A percentile compares a stretch with the other conserved stretches of the same genome.
Conservation (phyloP, 495 filamentous ascomycete species). For the Penicillium longicatenatum region DNA sequence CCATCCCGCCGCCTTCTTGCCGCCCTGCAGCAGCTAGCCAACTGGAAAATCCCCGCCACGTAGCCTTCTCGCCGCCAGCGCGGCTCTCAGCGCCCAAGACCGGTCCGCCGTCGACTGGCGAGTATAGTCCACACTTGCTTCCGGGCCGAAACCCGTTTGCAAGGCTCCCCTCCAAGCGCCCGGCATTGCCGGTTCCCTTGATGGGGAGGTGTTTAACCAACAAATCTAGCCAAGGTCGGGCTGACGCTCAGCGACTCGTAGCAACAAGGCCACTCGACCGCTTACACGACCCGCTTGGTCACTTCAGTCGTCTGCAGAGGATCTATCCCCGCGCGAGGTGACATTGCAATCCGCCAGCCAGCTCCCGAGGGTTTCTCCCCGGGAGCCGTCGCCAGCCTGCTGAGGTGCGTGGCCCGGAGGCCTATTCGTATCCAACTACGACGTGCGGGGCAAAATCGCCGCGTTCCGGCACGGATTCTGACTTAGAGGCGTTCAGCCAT, state of each 20-base stretch:
- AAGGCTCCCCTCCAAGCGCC: conserved; percentile 9
- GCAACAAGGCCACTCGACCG: conserved; percentile 66
- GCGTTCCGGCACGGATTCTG: conserved; percentile 17
- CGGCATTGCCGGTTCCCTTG: conserved; percentile 11
- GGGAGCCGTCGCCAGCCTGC: conserved; percentile 11
- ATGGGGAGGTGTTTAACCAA: conserved; percentile 21
- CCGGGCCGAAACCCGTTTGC: background rate
- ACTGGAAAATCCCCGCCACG: too few species aligned
- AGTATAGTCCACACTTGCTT: background rate
- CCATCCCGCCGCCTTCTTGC: too few species aligned
- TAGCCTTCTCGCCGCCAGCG: background rate
- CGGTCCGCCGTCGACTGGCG: background rate
- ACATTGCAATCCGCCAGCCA: conserved; percentile 61
- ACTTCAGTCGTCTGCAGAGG: conserved; percentile 65
- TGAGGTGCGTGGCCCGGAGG: conserved; percentile 26
- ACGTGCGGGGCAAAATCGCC: conserved; percentile 61
- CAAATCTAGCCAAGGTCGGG: conserved; percentile 54
- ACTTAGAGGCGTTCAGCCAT: conserved; percentile 15
- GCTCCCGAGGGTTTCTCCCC: conserved; percentile 13
- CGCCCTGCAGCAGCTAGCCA: background rate
- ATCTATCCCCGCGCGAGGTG: conserved; percentile 61
- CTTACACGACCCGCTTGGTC: conserved; percentile 57
- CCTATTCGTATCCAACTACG: conserved; percentile 69
- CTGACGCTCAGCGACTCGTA: conserved; percentile 65
- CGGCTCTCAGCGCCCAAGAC: background rate